phyloP scores from a whole-genome alignment of 2,329 filamentous ascomycete genomes.

The Trichoderma atroviride region DNA sequence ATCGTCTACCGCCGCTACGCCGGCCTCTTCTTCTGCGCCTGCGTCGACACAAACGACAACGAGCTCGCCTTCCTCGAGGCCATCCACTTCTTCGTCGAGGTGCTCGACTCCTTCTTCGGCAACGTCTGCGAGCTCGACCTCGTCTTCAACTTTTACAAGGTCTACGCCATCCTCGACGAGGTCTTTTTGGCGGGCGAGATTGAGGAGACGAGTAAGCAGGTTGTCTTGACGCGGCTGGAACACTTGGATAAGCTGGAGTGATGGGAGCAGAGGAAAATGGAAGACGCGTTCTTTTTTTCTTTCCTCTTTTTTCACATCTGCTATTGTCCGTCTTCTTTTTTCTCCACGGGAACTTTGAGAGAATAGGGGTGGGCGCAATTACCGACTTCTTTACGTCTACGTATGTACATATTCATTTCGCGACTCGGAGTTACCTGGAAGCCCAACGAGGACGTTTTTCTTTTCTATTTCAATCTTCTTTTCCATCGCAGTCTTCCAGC shows the following conservation, averaged over 20 bases:
- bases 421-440: slow-evolving; percentile 7
- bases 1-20: slow-evolving; percentile 97
- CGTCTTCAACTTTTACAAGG: slow-evolving; percentile 80
- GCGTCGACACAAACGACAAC: slow-evolving; percentile 98
- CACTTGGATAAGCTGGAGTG: slow-evolving; percentile 95
- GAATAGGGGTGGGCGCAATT: background rate
- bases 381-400: background rate
- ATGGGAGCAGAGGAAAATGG: slow-evolving; percentile 25
- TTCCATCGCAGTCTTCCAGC: background rate
- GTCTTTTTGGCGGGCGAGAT: slow-evolving; percentile 98
- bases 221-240: slow-evolving; percentile 89
- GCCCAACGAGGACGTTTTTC: background rate
- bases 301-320: background rate
- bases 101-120: slow-evolving; percentile 96
- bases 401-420: background rate
- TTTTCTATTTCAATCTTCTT: background rate
- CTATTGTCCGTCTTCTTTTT: background rate
- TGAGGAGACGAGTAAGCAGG: slow-evolving; percentile 98
- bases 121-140: slow-evolving; percentile 98
- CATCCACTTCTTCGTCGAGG: slow-evolving; percentile 99
- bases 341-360: too few species aligned
- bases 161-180: slow-evolving; percentile 98
- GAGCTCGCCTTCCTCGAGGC: slow-evolving; percentile 95
- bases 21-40: slow-evolving; percentile 98
- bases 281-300: background rate